Evolutionary conservation across 2,329 filamentous ascomycete species (phyloP), one percentile per base, ranked within the genome.

Genomic region (Amesomyces nigricolor): DNA sequence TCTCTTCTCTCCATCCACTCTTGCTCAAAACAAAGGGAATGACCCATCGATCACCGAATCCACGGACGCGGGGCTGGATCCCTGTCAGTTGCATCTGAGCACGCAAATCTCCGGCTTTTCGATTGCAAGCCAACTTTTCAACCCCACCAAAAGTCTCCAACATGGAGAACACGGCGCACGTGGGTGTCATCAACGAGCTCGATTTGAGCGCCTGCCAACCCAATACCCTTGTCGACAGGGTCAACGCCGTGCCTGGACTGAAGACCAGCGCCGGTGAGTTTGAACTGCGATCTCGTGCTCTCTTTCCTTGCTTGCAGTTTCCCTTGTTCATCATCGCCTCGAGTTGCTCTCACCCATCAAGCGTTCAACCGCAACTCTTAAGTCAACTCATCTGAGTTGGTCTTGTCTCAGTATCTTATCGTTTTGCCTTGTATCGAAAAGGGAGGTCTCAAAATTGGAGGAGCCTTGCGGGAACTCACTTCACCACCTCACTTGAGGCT

Each of bases 201-300:
- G 73, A 80, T 63, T 67, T 81, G 63, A 75, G 75, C 60, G 69
- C 72, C 53, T 76, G 72, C 58, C 70, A 75, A 54, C 70, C 73
- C 44, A 74, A 72, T 61, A 75, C 76, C 48, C 73, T 82, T 61
- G 75, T 75, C 53, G 77, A 81, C 66, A 75, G 74, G 62, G 75
- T 83, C 68, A 81, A 78, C 66, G 72, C 76, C 40, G 75, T 84
- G 42, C 80, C 81, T 2, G 81, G 75, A 32, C 70, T 84, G 52
- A 81, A 78, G 65, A 81, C 79, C 59, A 83, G 80, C 66, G 77
- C 81, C 66, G 80, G 81, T 84, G 68, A 78, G 80, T 71, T 44
- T 47, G 22, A 26, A 16, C 32, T 40, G 29, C 43, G 26, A 43
- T 46, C 32, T 39, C 8, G 7, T 46, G 45, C 11, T 47, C 3